A percentile compares a stretch with the other conserved stretches of the same genome.
Conservation (phyloP, 2,329 filamentous ascomycete genomes). For the Pleoardoris graminearum region DNA sequence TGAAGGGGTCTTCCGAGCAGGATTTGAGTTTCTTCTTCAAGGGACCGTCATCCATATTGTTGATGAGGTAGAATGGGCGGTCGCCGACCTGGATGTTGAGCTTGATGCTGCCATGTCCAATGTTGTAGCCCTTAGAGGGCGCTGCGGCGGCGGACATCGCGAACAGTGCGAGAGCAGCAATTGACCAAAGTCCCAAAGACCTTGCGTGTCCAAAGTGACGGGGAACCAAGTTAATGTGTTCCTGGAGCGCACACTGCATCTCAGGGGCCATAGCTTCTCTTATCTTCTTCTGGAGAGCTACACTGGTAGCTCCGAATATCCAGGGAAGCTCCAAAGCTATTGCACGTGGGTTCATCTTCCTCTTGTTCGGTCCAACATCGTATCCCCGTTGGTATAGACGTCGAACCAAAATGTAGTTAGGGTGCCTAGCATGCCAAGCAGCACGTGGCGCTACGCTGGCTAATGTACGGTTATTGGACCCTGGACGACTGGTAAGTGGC, state of each 20-base stretch:
- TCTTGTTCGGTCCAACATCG: too few species aligned
- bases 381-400: too few species aligned
- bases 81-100: conserved; percentile 43
- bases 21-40: conserved; percentile 44
- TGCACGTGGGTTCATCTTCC: conserved; percentile 27
- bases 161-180: conserved; percentile 27
- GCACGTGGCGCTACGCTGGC: conserved; percentile 4
- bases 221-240: conserved; percentile 18
- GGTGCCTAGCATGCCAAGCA: conserved; percentile 5
- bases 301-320: conserved; percentile 14
- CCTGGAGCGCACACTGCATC: conserved; percentile 20
- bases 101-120: conserved; percentile 21
- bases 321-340: conserved; percentile 22
- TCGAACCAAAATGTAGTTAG: not conserved
- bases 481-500: not conserved
- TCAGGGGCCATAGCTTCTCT: conserved; percentile 21
- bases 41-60: conserved; percentile 44
- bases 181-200: not conserved
- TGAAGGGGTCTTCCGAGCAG: conserved; percentile 44
- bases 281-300: conserved; percentile 17
- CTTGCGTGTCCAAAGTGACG: not conserved
- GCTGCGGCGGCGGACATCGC: conserved; percentile 32
- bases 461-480: not conserved
- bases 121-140: conserved; percentile 19
- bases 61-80: conserved; percentile 42